Evolutionary conservation across 2,329 filamentous ascomycete species (phyloP), one percentile per base, ranked within the genome.

Genomic region (Westerdykella sp.): DNA sequence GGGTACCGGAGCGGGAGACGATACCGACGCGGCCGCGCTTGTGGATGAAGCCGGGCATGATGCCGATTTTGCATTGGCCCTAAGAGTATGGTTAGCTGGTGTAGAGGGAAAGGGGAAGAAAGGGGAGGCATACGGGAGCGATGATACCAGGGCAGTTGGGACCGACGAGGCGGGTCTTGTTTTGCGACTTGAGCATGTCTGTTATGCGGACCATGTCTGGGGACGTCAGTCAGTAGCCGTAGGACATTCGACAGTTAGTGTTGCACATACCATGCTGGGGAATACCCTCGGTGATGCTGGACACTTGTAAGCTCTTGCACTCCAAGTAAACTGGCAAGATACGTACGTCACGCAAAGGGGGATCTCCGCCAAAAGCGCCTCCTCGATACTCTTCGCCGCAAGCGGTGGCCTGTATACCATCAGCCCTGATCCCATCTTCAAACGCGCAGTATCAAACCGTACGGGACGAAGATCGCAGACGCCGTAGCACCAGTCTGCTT

Each of bases 21-120:
- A 98, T 97, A 67, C 93, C 93, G 68, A 98, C 90, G 70, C 93
- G 90, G 62, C 93, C 93, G 72, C 90, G 88, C 82, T 97, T 97
- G 83, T 98, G 93, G 76, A 98, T 97, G 80, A 97, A 96, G 63
- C 93, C 93, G 54, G 93, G 88, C 93, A 98, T 97, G 76, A 98
- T 98, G 68, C 93, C 93, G 67, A 98, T 97, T 79, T 98, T 98
- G 83, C 93, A 98, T 81, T 95, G 91, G 62, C 91, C 93, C 74
- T 82, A 42, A n/a, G 25, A 30, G 25, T 11, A 15, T 4, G 3
- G 35, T 62, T 48, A 63, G 55, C 15, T 41, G 36, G n/a, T 25
- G 28, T 15, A 32, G 18, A 34, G 16, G 40, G 38, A 38, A 49
- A 34, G 43, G 32, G 25, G 22, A 28, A 34, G 32, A 23, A 14